These are phyloP conservation scores for Coniochaeta sp. DNA, from an alignment of 2,329 filamentous ascomycete genomes.

Conservation along the genomic window DNA sequence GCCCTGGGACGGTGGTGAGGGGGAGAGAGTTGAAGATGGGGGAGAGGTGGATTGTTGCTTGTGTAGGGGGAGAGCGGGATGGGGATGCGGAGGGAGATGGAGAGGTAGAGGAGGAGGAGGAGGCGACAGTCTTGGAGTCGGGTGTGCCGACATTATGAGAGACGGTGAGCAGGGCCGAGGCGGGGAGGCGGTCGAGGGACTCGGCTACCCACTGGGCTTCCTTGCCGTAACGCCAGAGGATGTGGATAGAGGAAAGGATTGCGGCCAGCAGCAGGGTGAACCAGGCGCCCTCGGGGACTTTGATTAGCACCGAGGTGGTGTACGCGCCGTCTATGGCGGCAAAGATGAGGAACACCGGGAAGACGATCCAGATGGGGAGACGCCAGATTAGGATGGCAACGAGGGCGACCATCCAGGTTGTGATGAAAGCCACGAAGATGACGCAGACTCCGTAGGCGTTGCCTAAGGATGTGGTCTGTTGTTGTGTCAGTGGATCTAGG, in stretches of 20 bases:
- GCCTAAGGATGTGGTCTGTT: constrained; percentile 55
- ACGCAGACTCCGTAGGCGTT: constrained; percentile 76
- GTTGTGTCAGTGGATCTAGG: constrained; percentile 10
- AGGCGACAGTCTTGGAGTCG: too few relatives aligned
- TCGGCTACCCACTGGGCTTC: constrained; percentile 71
- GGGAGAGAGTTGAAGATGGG: constrained; percentile 31
- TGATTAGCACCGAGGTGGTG: constrained; percentile 61
- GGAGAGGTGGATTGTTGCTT: constrained; percentile 4
- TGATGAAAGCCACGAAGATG: constrained; percentile 73
- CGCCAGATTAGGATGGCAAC: constrained; percentile 69
- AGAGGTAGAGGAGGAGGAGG: neutral
- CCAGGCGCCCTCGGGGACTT: constrained; percentile 72
- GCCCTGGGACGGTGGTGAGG: constrained; percentile 45
- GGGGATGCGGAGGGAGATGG: neutral
- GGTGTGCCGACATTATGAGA: constrained; percentile 9
- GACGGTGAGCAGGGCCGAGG: constrained; percentile 28
- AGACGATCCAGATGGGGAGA: constrained; percentile 49
- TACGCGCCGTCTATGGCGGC: constrained; percentile 61
- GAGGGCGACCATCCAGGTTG: constrained; percentile 66
- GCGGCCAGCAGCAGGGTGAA: constrained; percentile 63
- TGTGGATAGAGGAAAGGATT: constrained; percentile 57
- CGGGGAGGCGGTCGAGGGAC: constrained; percentile 49
- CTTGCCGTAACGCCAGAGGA: constrained; percentile 75
- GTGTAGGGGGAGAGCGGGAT: neutral
- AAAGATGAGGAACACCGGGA: constrained; percentile 56